Evolutionary conservation across 2,329 filamentous ascomycete species (phyloP).

Genomic region (Chaetomium globosum): DNA sequence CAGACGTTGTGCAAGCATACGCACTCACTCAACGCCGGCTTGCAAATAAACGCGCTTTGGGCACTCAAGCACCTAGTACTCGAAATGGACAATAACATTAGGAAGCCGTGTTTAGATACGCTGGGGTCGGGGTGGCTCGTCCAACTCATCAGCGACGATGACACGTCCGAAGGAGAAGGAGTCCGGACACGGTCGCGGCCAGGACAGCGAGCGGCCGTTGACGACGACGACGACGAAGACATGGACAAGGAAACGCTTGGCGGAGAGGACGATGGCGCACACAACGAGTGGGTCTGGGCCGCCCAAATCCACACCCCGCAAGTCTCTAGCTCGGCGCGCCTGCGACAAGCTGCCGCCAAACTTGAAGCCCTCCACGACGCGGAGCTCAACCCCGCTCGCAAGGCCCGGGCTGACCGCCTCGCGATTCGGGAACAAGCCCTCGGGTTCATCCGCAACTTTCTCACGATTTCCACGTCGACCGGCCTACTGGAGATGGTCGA

Average conservation of each 20-base stretch:
- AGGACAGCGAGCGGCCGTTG: slow-evolving; percentile 30
- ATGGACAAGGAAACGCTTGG: slow-evolving; percentile 54
- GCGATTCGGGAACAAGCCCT: slow-evolving; percentile 89
- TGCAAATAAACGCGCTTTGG: slow-evolving; percentile 88
- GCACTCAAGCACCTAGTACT: slow-evolving; percentile 88
- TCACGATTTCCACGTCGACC: slow-evolving; percentile 60
- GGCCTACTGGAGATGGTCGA: slow-evolving; percentile 77
- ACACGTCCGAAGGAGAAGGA: slow-evolving; percentile 56
- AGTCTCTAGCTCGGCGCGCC: slow-evolving; percentile 42
- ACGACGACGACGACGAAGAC: slow-evolving; percentile 60
- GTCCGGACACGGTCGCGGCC: slow-evolving; percentile 42
- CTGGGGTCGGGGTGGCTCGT: slow-evolving; percentile 80
- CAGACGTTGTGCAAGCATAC: slow-evolving; percentile 81
- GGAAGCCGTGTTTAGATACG: slow-evolving; percentile 75
- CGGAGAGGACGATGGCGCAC: slow-evolving; percentile 36
- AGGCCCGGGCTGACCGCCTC: slow-evolving; percentile 74
- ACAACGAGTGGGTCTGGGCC: slow-evolving; percentile 32
- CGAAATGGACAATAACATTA: slow-evolving; percentile 69
- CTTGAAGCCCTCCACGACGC: slow-evolving; percentile 60
- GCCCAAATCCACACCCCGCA: slow-evolving; percentile 30
- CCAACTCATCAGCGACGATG: slow-evolving; percentile 70
- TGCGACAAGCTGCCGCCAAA: slow-evolving; percentile 55
- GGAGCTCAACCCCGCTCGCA: slow-evolving; percentile 68
- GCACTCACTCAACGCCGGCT: slow-evolving; percentile 73
- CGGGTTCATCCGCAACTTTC: slow-evolving; percentile 86